A percentile compares a stretch with the other conserved stretches of the same genome.
Conservation (phyloP, 2,329 filamentous ascomycete genomes). For the Passalora sequoiae region DNA sequence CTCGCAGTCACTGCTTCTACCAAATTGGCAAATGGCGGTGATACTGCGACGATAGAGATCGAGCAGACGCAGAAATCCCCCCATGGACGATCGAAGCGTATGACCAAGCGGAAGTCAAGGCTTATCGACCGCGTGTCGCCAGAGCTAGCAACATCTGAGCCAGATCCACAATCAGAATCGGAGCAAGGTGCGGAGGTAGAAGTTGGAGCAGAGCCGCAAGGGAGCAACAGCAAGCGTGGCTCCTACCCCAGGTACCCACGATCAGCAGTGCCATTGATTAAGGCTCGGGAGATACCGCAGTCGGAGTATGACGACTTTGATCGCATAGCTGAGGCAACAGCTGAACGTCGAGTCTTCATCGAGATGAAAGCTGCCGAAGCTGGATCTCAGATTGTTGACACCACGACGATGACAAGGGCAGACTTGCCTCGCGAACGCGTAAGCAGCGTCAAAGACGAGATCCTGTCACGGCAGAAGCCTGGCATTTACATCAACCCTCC, state of each 20-base stretch:
- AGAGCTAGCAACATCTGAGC: background rate
- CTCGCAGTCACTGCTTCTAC: background rate
- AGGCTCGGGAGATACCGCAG: conserved; percentile 13
- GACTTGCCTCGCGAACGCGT: conserved; percentile 20
- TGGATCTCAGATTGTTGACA: background rate
- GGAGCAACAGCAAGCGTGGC: background rate
- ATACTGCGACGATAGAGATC: background rate
- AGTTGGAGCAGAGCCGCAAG: too few species aligned
- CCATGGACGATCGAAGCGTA: background rate
- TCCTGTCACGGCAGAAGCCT: conserved; percentile 31
- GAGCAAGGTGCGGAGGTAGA: too few species aligned
- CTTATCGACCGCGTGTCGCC: too few species aligned
- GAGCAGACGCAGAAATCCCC: background rate
- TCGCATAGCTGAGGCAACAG: conserved; percentile 10
- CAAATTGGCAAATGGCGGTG: background rate
- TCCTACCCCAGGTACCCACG: conserved; percentile 1
- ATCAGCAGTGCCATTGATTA: conserved; percentile 6
- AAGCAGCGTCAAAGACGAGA: conserved; percentile 26
- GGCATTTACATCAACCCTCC: conserved; percentile 45
- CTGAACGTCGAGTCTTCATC: conserved; percentile 11
- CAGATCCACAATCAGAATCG: conserved; percentile 5
- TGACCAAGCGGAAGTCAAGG: too few species aligned
- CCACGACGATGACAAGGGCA: background rate
- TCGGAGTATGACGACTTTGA: conserved; percentile 22
- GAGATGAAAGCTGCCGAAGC: conserved; percentile 10